A percentile compares a stretch with the other conserved stretches of the same genome.
phyloP scores from a whole-genome alignment of 768 basidiomycete genomes.

The Dictyophora rubrovolvata region DNA sequence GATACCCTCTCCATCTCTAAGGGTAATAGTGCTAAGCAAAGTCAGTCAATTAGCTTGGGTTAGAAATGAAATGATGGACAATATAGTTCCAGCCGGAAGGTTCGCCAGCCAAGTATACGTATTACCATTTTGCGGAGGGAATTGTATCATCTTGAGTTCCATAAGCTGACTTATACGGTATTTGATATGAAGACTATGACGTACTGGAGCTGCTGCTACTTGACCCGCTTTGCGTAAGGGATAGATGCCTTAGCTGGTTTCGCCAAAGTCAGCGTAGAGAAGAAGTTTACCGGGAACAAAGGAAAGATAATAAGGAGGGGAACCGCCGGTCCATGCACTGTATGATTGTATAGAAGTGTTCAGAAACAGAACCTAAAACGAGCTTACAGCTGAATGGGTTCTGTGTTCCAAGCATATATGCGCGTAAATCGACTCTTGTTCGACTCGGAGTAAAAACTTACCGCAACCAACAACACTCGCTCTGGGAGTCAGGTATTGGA shows the following conservation, averaged over 20 bases:
- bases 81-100: conserved; percentile 29
- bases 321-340: conserved; percentile 38
- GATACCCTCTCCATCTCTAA: conserved; percentile 52
- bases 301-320: conserved; percentile 46
- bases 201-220: conserved; percentile 39
- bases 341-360: not conserved
- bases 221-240: conserved; percentile 38
- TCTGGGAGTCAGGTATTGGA: conserved; percentile 19
- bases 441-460: conserved; percentile 25
- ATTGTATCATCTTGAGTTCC: conserved; percentile 39
- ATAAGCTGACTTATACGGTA: not conserved
- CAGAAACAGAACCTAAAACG: not conserved
- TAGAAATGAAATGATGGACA: conserved; percentile 30
- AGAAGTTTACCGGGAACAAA: conserved; percentile 46
- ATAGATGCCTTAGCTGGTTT: not conserved
- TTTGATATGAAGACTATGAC: conserved; percentile 12
- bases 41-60: conserved; percentile 2
- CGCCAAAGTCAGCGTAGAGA: not conserved
- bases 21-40: conserved; percentile 33
- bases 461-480: conserved; percentile 37
- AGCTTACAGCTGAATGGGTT: conserved; percentile 40
- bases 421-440: not conserved
- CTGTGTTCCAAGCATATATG: conserved; percentile 24
- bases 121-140: conserved; percentile 34
- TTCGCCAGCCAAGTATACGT: conserved; percentile 47